Base-by-base conservation (phyloP, 371 early-diverging fungal genomes). In the Saksenaea oblongispora region DNA sequence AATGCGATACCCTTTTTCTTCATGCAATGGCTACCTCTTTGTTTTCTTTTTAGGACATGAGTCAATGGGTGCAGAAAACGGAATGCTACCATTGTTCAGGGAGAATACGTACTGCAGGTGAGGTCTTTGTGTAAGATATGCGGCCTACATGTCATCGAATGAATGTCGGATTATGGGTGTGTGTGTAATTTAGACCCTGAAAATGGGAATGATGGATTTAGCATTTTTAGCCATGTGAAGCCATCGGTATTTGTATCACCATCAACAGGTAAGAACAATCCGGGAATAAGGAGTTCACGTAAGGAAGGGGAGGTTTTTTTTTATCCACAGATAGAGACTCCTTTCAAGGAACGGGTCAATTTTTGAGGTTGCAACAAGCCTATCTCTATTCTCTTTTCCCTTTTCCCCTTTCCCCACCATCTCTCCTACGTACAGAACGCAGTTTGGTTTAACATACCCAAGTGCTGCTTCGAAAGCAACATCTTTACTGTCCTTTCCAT, bases 391-490 rank as follows among this genome's bases (percentile, higher is more conserved):
- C 51, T 47, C 22, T 47, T 22, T 39, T n/a, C 39, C n/a, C n/a
- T 39, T 39, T 22, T 47, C 18, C 51, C 51, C 24, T 22, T 22
- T 22, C 51, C 51, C 51, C 24, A 47, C 51, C 22, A 22, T 17
- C 42, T 47, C 51, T 47, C 51, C 51, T 47, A 47, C 51, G 51
- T 47, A 47, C 51, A 47, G 8, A 47, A 22, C 51, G 51, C 51
- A 47, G 51, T 47, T 47, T n/a, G 51, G n/a, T 47, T 22, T 10
- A 7, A 18, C 8, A 47, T 22, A 10, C 51, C 22, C 51, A 18
- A 47, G 24, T 47, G 51, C 51, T 47, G 51, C 51, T 47, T 47
- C 22, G 51, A 47, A 47, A 47, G 51, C 51, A 47, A 47, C 51
- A 47, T 47, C 51, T 47, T 47, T 47, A 47, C 51, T 47, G 51